Percentiles rank a stretch among this genome's conserved stretches.
Evolutionary conservation across 352 stramenopile species (phyloP).

Genomic region (Globisporangium carolinianum): DNA sequence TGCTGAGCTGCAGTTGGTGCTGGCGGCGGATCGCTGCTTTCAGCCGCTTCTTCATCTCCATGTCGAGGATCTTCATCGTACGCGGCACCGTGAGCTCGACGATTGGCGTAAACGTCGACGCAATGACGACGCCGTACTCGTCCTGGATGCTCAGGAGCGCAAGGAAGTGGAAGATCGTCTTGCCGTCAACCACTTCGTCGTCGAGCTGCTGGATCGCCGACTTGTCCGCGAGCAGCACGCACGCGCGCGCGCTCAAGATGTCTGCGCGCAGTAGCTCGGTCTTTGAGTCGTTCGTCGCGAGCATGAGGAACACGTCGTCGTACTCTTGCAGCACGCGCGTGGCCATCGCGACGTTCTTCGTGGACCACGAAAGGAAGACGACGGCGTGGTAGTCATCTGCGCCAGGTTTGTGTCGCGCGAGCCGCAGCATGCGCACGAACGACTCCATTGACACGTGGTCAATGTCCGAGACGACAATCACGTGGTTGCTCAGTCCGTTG

Average conservation of each 20-base stretch:
- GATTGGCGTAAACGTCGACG: conserved; percentile 40
- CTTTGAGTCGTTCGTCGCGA: conserved; percentile 44
- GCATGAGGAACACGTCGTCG: conserved; percentile 53
- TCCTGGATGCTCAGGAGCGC: conserved; percentile 54
- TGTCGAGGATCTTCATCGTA: conserved; percentile 67
- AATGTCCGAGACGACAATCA: conserved; percentile 56
- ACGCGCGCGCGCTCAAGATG: conserved; percentile 43
- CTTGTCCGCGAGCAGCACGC: conserved; percentile 57
- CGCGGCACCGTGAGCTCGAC: conserved; percentile 55
- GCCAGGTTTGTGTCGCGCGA: conserved; percentile 26
- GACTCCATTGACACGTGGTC: conserved; percentile 30
- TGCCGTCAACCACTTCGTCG: conserved; percentile 46
- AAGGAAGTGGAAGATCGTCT: conserved; percentile 64
- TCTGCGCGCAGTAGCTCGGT: conserved; percentile 45
- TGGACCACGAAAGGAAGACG: conserved; percentile 57
- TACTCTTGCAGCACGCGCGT: conserved; percentile 30
- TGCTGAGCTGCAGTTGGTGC: conserved; percentile 5
- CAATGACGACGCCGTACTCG: conserved; percentile 36
- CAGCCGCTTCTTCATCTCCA: conserved; percentile 44
- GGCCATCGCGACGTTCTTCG: conserved; percentile 14
- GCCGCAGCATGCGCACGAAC: conserved; percentile 45
- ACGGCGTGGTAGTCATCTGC: conserved; percentile 40
- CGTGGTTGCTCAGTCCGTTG: conserved; percentile 33
- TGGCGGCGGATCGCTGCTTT: conserved; percentile 7
- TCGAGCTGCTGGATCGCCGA: conserved; percentile 45